These are phyloP conservation scores for Fomitopsis pulvina DNA, from an alignment of 768 basidiomycete genomes.

Conservation along the genomic window DNA sequence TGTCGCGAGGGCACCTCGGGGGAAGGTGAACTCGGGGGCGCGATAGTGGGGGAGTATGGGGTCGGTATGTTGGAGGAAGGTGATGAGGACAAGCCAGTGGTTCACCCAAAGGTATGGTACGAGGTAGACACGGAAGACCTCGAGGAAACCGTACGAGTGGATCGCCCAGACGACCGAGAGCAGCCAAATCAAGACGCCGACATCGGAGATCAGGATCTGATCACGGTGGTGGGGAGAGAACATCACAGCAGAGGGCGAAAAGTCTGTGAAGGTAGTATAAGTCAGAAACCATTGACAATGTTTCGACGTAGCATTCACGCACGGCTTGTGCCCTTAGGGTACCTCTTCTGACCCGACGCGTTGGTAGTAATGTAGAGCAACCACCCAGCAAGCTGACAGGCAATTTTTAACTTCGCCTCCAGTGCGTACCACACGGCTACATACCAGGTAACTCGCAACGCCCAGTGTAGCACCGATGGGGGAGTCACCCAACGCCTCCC, in stretches of 20 bases:
- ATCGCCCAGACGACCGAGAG: constrained; percentile 48
- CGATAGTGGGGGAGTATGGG: constrained; percentile 93
- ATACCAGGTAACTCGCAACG: constrained; percentile 54
- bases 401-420: neutral
- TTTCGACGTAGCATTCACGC: constrained; percentile 27
- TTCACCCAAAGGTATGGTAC: constrained; percentile 91
- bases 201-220: constrained; percentile 76
- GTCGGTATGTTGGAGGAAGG: constrained; percentile 98
- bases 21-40: constrained; percentile 83
- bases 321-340: constrained; percentile 80
- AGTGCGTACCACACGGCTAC: neutral
- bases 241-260: constrained; percentile 70
- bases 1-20: constrained; percentile 88
- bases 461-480: constrained; percentile 63
- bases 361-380: constrained; percentile 77
- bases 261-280: constrained; percentile 40
- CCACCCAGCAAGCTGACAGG: constrained; percentile 69
- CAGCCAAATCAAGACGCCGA: constrained; percentile 76
- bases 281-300: constrained; percentile 5
- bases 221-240: constrained; percentile 75
- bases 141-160: constrained; percentile 55
- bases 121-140: constrained; percentile 74
- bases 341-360: constrained; percentile 78
- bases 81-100: constrained; percentile 95
- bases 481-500: constrained; percentile 88